A percentile compares a stretch with the other conserved stretches of the same genome.
These are phyloP conservation scores for Pichia cabralensis DNA, from an alignment of 805 yeast genomes.

Conservation along the genomic window DNA sequence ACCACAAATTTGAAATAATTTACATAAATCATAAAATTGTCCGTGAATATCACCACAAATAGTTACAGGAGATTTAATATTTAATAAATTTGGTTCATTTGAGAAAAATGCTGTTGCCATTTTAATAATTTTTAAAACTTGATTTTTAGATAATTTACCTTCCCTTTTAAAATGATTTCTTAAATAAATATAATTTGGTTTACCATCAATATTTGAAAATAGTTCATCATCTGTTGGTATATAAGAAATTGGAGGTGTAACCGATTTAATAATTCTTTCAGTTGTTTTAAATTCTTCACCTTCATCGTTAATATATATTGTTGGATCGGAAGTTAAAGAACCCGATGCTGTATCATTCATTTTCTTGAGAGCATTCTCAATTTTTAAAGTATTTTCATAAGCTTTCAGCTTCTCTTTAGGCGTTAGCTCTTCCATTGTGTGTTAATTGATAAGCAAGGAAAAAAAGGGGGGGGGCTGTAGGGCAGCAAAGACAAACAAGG, in stretches of 20 bases:
- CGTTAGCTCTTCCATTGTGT: constrained; percentile 1
- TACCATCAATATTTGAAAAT: constrained; percentile 45
- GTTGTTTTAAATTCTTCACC: constrained; percentile 47
- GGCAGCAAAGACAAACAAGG: too few relatives aligned
- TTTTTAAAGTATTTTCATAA: constrained; percentile 41
- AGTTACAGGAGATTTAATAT: constrained; percentile 86
- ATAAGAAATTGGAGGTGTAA: constrained; percentile 55
- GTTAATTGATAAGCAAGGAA: too few relatives aligned
- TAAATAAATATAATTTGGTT: constrained; percentile 65
- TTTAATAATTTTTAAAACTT: constrained; percentile 55
- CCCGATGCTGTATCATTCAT: constrained; percentile 13
- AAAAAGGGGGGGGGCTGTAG: too few relatives aligned
- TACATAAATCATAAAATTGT: constrained; percentile 82
- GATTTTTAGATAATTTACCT: constrained; percentile 67
- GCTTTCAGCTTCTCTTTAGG: constrained; percentile 16
- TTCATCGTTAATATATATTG: constrained; percentile 42
- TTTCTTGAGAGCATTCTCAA: constrained; percentile 31
- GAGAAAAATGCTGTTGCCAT: constrained; percentile 55
- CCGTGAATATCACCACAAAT: constrained; percentile 98
- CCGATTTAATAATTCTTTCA: constrained; percentile 46
- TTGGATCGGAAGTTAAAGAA: constrained; percentile 23
- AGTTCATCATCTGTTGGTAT: constrained; percentile 62
- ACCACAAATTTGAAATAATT: constrained; percentile 89
- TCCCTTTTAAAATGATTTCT: constrained; percentile 68
- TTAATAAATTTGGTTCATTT: constrained; percentile 68